Base-by-base conservation (phyloP, 257 asterid genomes). In the Perilla frutescens region DNA sequence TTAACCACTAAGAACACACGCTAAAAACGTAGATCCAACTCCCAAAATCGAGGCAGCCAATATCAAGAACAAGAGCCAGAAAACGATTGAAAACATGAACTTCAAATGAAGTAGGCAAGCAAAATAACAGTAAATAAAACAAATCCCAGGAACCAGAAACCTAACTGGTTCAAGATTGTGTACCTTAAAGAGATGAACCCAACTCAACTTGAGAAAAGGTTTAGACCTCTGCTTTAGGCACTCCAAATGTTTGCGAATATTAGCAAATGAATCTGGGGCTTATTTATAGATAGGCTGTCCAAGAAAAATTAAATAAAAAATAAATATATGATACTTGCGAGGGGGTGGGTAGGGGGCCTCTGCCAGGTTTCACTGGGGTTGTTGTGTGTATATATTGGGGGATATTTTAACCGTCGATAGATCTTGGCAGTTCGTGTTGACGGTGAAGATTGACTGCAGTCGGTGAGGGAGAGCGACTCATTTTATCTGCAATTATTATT, bases 211-310 rank as follows among this genome's bases (percentile, higher is more conserved):
- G 44, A 68, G 84, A 81, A 75, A 72, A 13, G 70, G 39, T 49
- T 20, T 7, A 34, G 32, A 37, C 51, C 63, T 77, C 26, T 20
- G 26, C 26, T 20, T 1, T 1, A 62, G 68, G 68, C 36, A 20
- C 26, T 56, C 29, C 79, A 73, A 77, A 40, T 67, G 68, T 67
- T 56, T 77, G 82, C 82, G 31, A 73, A 82, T 62, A 2, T 56
- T 14, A 32, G 64, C 32, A 32, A 68, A 9, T 12, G 59, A 73
- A 56, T 4, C 1, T 39, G 80, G 66, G 81, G 71, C 8, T 49
- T 81, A 81, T 76, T 81, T 81, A 81, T 77, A 81, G 82, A 77
- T 41, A 57, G 63, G 68, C 0, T 41, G 2, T 8, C 54, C 5
- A 48, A 13, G 20, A 6, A 3, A 6, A 54, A 31, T 7, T 20